Conservation (phyloP, 2,329 filamentous ascomycete species). For the Apiospora arundinis region DNA sequence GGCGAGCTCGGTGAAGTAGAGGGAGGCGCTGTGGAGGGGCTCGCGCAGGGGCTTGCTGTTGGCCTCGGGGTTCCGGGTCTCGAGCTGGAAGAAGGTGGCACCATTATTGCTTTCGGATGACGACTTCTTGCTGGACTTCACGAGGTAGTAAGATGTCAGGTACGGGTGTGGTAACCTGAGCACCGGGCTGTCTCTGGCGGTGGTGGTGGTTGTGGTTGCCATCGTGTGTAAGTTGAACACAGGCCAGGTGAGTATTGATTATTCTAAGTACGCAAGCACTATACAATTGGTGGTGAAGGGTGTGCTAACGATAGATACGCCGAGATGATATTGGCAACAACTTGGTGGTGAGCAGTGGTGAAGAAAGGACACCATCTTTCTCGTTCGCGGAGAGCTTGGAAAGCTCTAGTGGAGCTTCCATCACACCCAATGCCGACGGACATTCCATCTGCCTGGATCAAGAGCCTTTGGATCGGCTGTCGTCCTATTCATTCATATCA, state of each 20-base stretch:
- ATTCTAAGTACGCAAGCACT: neutral
- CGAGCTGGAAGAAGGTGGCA: conserved; percentile 44
- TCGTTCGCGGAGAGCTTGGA: neutral
- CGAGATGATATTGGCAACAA: neutral
- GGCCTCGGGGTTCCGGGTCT: conserved; percentile 29
- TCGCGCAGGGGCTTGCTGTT: conserved; percentile 40
- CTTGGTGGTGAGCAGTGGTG: neutral
- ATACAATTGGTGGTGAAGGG: neutral
- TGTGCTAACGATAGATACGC: neutral
- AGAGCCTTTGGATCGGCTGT: neutral
- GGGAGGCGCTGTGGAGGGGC: conserved; percentile 41
- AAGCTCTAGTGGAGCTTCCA: conserved; percentile 20
- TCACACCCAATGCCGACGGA: neutral
- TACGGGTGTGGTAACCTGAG: conserved; percentile 59
- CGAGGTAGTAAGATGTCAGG: conserved; percentile 51
- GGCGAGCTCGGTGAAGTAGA: conserved; percentile 54
- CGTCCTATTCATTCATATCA: conserved; percentile 7
- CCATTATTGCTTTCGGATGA: conserved; percentile 25
- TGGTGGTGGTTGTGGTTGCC: conserved; percentile 36
- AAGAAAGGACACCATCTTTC: neutral
- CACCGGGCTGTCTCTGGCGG: conserved; percentile 43
- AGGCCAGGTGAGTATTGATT: neutral
- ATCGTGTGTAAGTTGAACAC: conserved; percentile 27
- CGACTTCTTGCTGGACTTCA: conserved; percentile 38
- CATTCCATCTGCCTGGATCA: neutral